A percentile compares a stretch with the other conserved stretches of the same genome.
phyloP scores from a whole-genome alignment of 1,284 basidiomycete species.

The Cryptococcus sp. region DNA sequence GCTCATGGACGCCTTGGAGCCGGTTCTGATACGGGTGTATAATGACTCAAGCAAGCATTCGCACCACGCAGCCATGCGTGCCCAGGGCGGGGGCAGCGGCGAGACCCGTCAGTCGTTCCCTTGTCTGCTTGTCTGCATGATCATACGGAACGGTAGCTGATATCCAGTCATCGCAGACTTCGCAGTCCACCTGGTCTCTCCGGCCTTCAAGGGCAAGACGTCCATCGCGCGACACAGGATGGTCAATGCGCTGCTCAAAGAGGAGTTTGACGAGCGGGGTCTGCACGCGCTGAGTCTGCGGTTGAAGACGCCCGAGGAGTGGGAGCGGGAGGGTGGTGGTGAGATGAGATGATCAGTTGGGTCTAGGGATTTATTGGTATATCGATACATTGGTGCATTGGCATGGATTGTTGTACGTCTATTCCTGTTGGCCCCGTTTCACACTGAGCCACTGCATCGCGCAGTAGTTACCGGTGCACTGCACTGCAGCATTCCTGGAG shows the following conservation, averaged over 20 bases:
- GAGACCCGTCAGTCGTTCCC: conserved; percentile 50
- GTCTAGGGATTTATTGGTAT: too few relatives aligned
- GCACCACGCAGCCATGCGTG: conserved; percentile 52
- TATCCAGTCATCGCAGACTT: conserved; percentile 42
- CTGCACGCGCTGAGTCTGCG: conserved; percentile 52
- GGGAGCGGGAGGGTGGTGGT: conserved; percentile 42
- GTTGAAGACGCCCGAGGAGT: conserved; percentile 52
- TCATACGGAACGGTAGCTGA: not conserved
- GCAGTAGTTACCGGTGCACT: too few relatives aligned
- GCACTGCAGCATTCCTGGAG: too few relatives aligned
- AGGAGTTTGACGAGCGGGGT: conserved; percentile 52
- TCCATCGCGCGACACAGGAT: conserved; percentile 52
- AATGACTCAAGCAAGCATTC: conserved; percentile 53
- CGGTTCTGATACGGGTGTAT: conserved; percentile 45
- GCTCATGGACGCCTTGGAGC: conserved; percentile 48
- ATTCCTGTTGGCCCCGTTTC: too few relatives aligned
- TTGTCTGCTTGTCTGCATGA: not conserved
- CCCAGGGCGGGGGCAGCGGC: conserved; percentile 48
- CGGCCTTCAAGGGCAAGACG: conserved; percentile 44
- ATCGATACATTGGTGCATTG: too few relatives aligned
- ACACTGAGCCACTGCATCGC: too few relatives aligned
- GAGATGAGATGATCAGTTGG: conserved; percentile 11
- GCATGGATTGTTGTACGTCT: too few relatives aligned
- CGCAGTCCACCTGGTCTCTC: conserved; percentile 50
- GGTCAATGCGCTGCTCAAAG: conserved; percentile 51